Conservation (phyloP, 176 grass and related monocot genomes). For the Cymbopogon citratus region DNA sequence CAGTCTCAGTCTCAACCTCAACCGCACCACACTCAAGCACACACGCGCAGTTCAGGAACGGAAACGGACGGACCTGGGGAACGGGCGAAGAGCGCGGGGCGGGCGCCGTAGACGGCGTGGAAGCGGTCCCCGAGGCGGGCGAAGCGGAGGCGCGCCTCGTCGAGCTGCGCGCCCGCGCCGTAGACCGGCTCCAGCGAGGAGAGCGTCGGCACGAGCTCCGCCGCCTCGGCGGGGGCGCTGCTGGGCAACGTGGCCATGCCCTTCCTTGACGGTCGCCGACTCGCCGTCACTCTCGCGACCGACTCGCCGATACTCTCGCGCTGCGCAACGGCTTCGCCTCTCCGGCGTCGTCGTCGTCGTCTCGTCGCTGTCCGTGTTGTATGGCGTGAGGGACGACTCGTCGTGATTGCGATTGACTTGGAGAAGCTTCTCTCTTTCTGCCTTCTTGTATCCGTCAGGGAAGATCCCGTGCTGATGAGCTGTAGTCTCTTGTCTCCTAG, state of each 20-base stretch:
- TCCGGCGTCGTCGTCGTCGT: constrained; percentile 5
- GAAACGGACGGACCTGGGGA: constrained; percentile 50
- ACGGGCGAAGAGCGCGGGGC: constrained; percentile 68
- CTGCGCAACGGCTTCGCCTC: constrained; percentile 4
- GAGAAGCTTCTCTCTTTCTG: neutral
- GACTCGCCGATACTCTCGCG: neutral
- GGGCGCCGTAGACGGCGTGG: constrained; percentile 40
- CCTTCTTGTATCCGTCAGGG: neutral
- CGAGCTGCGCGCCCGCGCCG: constrained; percentile 55
- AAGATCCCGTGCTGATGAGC: neutral
- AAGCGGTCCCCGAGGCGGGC: constrained; percentile 64
- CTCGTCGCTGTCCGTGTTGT: constrained; percentile 22
- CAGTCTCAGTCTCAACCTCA: neutral
- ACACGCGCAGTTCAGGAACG: neutral
- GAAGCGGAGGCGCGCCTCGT: constrained; percentile 84
- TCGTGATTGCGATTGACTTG: constrained; percentile 18
- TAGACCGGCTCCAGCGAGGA: constrained; percentile 67
- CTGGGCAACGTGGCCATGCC: constrained; percentile 7
- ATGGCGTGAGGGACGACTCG: constrained; percentile 9
- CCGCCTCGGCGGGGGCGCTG: neutral
- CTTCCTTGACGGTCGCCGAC: neutral
- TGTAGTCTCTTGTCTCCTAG: neutral
- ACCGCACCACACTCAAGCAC: neutral
- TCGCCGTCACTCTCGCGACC: neutral
- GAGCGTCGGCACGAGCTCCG: constrained; percentile 55